phyloP scores from a whole-genome alignment of 2,329 filamentous ascomycete species.

The Rhynchosporium agropyri region DNA sequence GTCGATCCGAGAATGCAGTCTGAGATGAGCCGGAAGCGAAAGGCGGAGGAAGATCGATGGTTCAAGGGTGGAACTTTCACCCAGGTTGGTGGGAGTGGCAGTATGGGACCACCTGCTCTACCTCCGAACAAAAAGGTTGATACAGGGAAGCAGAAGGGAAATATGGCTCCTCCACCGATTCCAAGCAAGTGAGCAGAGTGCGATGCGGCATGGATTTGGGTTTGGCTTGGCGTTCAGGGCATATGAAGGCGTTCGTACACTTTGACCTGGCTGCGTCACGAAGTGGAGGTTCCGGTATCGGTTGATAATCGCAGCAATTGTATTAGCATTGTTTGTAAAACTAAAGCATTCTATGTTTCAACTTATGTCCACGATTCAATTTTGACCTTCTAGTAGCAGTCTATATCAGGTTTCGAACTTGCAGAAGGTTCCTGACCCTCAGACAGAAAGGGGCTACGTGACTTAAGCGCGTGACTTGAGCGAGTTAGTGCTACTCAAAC shows the following conservation, averaged over 20 bases:
- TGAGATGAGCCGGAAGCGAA: conserved; percentile 85
- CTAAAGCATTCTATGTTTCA: not conserved
- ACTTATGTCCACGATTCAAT: not conserved
- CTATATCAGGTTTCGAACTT: no score
- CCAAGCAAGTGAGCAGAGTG: conserved; percentile 33
- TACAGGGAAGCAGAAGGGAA: conserved; percentile 58
- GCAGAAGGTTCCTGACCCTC: no score
- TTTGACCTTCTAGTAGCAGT: no score
- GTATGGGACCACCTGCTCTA: conserved; percentile 79
- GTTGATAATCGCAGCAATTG: conserved; percentile 4
- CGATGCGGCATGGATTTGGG: not conserved
- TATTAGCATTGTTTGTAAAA: conserved; percentile 6
- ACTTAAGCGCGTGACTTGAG: no score
- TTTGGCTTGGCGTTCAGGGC: conserved; percentile 3
- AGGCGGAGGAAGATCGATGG: conserved; percentile 93
- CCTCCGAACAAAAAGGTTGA: conserved; percentile 68
- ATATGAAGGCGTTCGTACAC: conserved; percentile 12
- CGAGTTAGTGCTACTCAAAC: no score
- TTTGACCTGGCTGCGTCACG: not conserved
- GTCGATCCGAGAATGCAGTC: conserved; percentile 91
- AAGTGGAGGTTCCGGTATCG: not conserved
- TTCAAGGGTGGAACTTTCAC: conserved; percentile 98
- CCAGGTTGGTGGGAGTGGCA: conserved; percentile 64
- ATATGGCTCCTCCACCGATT: conserved; percentile 41
- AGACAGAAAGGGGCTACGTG: no score